Evolutionary conservation across 129 eudicot species (phyloP).

Genomic region (Centella asiatica): DNA sequence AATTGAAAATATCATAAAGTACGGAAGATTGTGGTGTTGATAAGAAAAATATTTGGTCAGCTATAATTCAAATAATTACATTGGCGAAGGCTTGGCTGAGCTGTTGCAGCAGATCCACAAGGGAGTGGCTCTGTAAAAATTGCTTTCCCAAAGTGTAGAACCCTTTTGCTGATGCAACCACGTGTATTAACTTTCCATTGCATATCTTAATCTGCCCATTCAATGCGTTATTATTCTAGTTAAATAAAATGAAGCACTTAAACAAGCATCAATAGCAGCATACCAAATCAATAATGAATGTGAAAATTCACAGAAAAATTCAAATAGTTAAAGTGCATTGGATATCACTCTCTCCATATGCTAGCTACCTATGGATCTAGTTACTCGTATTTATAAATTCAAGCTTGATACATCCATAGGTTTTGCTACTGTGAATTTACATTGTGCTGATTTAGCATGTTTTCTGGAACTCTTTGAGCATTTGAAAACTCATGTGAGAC

Average conservation of each 20-base stretch:
- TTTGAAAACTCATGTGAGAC: too few relatives aligned
- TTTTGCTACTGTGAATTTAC: too few relatives aligned
- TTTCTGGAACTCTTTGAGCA: too few relatives aligned
- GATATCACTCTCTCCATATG: not conserved
- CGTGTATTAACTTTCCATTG: conserved; percentile 84
- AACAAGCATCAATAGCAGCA: not conserved
- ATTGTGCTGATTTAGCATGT: too few relatives aligned
- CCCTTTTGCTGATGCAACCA: conserved; percentile 84
- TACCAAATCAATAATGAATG: not conserved
- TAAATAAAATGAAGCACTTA: not conserved
- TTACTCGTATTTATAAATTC: too few relatives aligned
- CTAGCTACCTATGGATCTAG: too few relatives aligned
- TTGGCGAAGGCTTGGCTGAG: conserved; percentile 98
- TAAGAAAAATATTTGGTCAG: not conserved
- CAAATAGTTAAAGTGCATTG: not conserved
- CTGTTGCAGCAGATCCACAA: conserved; percentile 97
- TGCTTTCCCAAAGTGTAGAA: conserved; percentile 92
- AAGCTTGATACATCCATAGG: too few relatives aligned
- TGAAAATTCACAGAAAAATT: not conserved
- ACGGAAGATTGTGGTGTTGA: not conserved
- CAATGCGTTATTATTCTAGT: not conserved
- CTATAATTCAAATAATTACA: conserved; percentile 25
- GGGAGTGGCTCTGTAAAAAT: conserved; percentile 71
- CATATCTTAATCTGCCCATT: conserved; percentile 75
- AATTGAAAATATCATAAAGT: not conserved